Percentiles rank a stretch among this genome's conserved stretches.
These are phyloP conservation scores for Acanthamoeba healyi DNA, from an alignment of 208 protist species.

Conservation along the genomic window DNA sequence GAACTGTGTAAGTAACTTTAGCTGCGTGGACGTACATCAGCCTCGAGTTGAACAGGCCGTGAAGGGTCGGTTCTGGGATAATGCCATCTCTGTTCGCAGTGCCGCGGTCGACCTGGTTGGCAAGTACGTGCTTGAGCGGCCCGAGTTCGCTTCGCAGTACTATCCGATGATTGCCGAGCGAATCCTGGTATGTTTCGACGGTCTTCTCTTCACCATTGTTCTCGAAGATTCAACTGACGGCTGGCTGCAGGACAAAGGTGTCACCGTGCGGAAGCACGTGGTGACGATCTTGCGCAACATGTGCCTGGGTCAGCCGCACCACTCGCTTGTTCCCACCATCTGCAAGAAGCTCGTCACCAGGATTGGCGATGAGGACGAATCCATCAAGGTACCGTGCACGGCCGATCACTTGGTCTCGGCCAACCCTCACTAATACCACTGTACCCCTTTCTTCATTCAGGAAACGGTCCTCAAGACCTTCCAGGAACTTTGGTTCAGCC, in stretches of 20 bases:
- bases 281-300: constrained; percentile 72
- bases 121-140: constrained; percentile 57
- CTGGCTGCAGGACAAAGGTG: constrained; percentile 72
- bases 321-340: constrained; percentile 32
- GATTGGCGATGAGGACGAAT: constrained; percentile 60
- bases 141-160: constrained; percentile 52
- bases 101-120: constrained; percentile 61
- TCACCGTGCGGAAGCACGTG: constrained; percentile 63
- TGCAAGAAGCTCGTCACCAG: constrained; percentile 49
- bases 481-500: constrained; percentile 66
- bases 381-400: constrained; percentile 52
- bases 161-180: constrained; percentile 63
- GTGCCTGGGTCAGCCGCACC: constrained; percentile 46
- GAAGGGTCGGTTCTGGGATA: constrained; percentile 49
- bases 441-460: neutral
- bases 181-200: constrained; percentile 59
- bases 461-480: constrained; percentile 60
- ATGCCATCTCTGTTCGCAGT: constrained; percentile 52
- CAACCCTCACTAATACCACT: neutral
- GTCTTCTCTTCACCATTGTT: no score
- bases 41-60: constrained; percentile 39
- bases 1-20: neutral
- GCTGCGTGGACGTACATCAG: neutral
- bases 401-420: no score
- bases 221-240: no score